phyloP scores from a whole-genome alignment of 2,329 filamentous ascomycete genomes.

The Acrodontium crateriforme region DNA sequence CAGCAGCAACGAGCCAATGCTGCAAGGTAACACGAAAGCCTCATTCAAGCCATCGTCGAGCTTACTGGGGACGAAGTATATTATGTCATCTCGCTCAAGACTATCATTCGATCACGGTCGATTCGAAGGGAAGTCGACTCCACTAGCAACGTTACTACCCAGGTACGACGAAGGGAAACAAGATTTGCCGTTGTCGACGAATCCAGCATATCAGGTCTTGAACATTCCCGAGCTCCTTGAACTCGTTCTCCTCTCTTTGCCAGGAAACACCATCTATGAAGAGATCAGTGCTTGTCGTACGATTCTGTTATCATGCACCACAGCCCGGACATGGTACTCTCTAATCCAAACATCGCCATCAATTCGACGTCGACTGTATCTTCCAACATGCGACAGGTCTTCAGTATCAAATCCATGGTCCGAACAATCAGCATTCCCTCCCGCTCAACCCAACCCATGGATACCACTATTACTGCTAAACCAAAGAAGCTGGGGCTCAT shows the following conservation, averaged over 20 bases:
- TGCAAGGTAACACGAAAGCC: too few relatives aligned
- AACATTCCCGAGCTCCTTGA: slow-evolving; percentile 10
- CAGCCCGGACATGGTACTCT: slow-evolving; percentile 8
- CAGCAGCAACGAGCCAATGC: too few relatives aligned
- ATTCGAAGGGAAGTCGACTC: too few relatives aligned
- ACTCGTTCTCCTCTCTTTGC: slow-evolving; percentile 8
- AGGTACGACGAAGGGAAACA: too few relatives aligned
- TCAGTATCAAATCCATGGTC: slow-evolving; percentile 4
- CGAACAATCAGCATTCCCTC: slow-evolving; percentile 6
- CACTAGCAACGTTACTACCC: too few relatives aligned
- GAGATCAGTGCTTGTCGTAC: slow-evolving; percentile 8
- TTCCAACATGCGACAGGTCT: slow-evolving; percentile 4
- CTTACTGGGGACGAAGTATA: too few relatives aligned
- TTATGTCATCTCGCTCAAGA: too few relatives aligned
- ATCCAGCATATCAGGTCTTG: slow-evolving; percentile 7
- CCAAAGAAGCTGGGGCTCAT: slow-evolving; percentile 11
- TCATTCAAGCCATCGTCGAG: too few relatives aligned
- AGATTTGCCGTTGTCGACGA: too few relatives aligned
- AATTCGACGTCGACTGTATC: slow-evolving; percentile 9
- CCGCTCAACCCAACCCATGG: slow-evolving; percentile 9
- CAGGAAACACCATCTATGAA: slow-evolving; percentile 7
- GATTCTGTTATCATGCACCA: slow-evolving; percentile 7
- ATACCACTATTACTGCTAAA: slow-evolving; percentile 11
- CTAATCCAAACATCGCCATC: slow-evolving; percentile 7
- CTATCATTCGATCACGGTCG: too few relatives aligned